Base-by-base conservation (phyloP, 768 basidiomycete species). In the Lactifluus echinatus region DNA sequence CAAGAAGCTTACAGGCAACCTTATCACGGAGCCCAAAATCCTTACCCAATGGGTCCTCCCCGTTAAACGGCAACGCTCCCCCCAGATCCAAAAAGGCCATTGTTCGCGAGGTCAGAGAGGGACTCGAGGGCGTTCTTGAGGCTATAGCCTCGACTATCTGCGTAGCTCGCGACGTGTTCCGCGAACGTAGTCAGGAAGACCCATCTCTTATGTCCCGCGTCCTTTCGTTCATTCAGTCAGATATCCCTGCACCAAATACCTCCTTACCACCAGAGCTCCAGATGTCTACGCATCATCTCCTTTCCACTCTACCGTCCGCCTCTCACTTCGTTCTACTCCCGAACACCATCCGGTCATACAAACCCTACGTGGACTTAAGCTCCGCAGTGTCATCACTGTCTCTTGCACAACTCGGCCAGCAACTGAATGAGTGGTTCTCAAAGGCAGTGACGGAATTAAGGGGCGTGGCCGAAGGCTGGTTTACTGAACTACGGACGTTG, bases 301-400 rank as follows among this genome's bases (percentile, higher is more conserved):
- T 97, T 19, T 73, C 77, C 24, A 76, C 77, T 8, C 77, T 95
- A 23, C 92, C 92, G 0, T 93, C 93, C 0, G 87, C 91, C 0
- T 82, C 87, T 24, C 88, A 93, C 61, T 82, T 93, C 59, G 79
- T 84, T 15, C 77, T 90, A 53, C 78, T 97, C 0, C 91, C 93
- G 0, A 66, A 75, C 1, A 78, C 74, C 57, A 78, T 97, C 58
- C 79, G 78, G 62, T 77, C 79, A 4, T 96, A 93, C 70, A 89
- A 84, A 64, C 93, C 93, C 8, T 94, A 89, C 68, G 80, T 95
- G 59, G 86, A 93, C 64, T 71, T 84, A 6, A 72, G 76, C 8
- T 82, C 88, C 0, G 68, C 81, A 0, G 79, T 82, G 3, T 75
- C 82, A 17, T 73, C 74, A 2, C 69, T 84, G 23, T 68, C 79